Evolutionary conservation across 139 green algal genomes (phyloP).

Genomic region (Chlamydomonas incerta): DNA sequence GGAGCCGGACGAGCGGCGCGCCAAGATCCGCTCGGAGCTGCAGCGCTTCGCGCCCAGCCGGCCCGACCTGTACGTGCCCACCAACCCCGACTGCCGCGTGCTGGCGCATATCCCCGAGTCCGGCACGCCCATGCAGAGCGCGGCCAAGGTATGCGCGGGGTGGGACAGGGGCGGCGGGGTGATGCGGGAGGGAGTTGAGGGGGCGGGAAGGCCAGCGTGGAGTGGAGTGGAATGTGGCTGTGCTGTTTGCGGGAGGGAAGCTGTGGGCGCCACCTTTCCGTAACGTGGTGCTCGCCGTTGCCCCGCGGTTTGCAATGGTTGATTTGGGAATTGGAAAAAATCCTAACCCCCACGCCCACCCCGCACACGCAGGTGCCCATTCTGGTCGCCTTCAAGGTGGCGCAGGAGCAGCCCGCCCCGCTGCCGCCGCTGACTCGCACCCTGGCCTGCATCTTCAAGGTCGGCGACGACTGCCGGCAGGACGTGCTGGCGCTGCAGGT

Average conservation of each 20-base stretch:
- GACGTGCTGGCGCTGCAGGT: slow-evolving; percentile 98
- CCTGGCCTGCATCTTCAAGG: slow-evolving; percentile 94
- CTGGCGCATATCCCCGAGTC: slow-evolving; percentile 69
- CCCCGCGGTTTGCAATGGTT: too few species aligned
- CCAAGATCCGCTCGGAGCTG: slow-evolving; percentile 68
- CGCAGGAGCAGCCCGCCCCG: slow-evolving; percentile 34
- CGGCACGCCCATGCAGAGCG: slow-evolving; percentile 88
- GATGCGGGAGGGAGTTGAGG: too few species aligned
- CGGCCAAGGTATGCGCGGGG: slow-evolving; percentile 71
- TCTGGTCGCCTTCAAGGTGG: slow-evolving; percentile 89
- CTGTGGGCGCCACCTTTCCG: too few species aligned
- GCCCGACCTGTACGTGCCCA: slow-evolving; percentile 93
- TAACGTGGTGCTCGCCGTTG: too few species aligned
- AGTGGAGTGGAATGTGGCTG: too few species aligned
- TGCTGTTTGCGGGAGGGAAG: too few species aligned
- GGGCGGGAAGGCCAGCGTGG: too few species aligned
- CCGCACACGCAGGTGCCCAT: slow-evolving; percentile 84
- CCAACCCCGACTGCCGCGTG: slow-evolving; percentile 81
- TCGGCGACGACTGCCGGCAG: slow-evolving; percentile 96
- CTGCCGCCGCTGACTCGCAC: slow-evolving; percentile 22
- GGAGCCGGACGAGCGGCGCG: slow-evolving; percentile 69
- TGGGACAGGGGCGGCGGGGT: not conserved
- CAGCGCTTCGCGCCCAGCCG: slow-evolving; percentile 46
- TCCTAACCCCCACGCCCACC: too few species aligned
- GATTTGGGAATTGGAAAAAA: too few species aligned